Evolutionary conservation across 176 grass and related monocot species (phyloP).

Genomic region (Miscanthus lutarioriparius): DNA sequence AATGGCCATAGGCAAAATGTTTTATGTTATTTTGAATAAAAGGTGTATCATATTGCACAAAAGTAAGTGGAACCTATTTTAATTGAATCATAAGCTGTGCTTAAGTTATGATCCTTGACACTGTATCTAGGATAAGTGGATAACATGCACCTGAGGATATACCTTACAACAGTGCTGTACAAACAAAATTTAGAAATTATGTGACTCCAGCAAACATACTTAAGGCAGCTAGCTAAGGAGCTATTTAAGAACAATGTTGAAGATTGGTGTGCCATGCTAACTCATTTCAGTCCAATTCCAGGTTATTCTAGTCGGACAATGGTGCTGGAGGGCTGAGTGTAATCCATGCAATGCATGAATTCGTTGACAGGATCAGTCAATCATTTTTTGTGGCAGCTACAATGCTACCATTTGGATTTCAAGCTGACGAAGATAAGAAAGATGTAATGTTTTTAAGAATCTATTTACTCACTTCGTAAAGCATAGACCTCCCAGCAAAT

Average conservation of each 20-base stretch:
- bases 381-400: constrained; percentile 62
- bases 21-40: background rate
- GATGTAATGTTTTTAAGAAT: constrained; percentile 41
- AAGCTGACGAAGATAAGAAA: constrained; percentile 60
- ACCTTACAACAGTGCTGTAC: background rate
- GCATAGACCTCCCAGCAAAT: background rate
- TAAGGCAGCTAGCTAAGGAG: background rate
- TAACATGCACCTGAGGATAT: background rate
- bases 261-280: background rate
- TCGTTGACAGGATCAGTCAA: constrained; percentile 46
- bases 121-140: background rate
- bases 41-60: background rate
- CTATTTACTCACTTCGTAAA: background rate
- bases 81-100: background rate
- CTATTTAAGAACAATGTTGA: background rate
- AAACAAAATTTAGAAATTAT: background rate
- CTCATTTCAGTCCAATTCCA: constrained; percentile 11
- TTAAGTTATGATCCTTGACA: background rate
- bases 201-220: background rate
- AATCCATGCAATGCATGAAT: constrained; percentile 65
- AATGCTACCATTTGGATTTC: constrained; percentile 71
- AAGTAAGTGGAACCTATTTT: background rate
- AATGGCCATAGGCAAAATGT: background rate
- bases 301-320: constrained; percentile 65
- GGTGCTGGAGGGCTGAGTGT: constrained; percentile 57